Evolutionary conservation across 768 basidiomycete genomes (phyloP), one percentile per base, ranked within the genome.

Genomic region (Russula vinacea): DNA sequence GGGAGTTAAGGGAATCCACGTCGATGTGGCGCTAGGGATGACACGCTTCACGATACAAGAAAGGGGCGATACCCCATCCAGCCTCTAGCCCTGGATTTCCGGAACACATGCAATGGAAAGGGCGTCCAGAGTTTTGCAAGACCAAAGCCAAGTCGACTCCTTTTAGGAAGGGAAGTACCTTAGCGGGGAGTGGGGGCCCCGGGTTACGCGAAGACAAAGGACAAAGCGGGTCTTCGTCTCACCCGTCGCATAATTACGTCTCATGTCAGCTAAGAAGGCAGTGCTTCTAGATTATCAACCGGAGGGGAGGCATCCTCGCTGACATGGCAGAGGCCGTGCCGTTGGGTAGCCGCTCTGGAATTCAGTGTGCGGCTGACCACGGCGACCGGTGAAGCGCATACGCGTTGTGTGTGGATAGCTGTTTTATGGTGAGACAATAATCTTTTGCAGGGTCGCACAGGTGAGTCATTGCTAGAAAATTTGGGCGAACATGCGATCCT

Each of bases 171-270:
- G 29, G 33, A 56, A 40, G 17, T 54, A n/a, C 63, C 29, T 22
- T 24, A 26, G 47, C 29, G 35, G 55, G 55, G 8, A 17, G 49
- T 56, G 42, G 33, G 3, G 29, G 47, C 7, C 32, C 32, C 45
- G 29, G 55, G 55, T 61, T 65, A 65, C 49, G 59, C 49, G 42
- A 65, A 24, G 47, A 22, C 4, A 44, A 56, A 56, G 39, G 47
- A 37, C 55, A 56, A 26, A 37, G 17, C 59, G 54, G 64, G 22
- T 19, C 49, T 37, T 51, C 33, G 17, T 7, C 19, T 37, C 22
- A 6, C 52, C 45, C 29, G 58, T 59, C 13, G 45, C 22, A 22
- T 64, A 53, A 65, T 65, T 55, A 65, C 58, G 58, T 65, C 47
- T 65, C 39, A 56, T 33, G 33, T 61, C 47, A 61, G 40, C 45